These are phyloP conservation scores for Umbelopsis sp. DNA, from an alignment of 371 early-diverging fungal genomes.

Conservation along the genomic window DNA sequence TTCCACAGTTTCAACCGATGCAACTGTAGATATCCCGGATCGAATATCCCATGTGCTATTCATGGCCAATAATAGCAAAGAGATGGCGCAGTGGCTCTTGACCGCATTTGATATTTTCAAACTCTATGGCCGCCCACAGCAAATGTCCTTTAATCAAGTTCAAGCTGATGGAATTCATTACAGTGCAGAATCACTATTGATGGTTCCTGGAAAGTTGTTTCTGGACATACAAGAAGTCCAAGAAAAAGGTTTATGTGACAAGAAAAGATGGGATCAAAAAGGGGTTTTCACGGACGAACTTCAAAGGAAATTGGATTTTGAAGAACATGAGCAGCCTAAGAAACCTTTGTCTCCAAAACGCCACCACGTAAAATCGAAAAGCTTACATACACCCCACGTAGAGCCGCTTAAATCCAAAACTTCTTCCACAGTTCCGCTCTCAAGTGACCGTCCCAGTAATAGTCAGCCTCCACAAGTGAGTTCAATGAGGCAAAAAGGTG, in stretches of 20 bases:
- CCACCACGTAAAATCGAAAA: neutral
- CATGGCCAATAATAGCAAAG: slow-evolving; percentile 45
- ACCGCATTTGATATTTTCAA: slow-evolving; percentile 52
- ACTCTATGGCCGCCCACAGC: slow-evolving; percentile 49
- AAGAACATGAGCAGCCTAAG: neutral
- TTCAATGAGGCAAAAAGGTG: neutral
- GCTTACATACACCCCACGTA: neutral
- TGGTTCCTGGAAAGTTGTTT: slow-evolving; percentile 1
- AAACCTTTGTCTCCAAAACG: neutral
- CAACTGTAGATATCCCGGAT: slow-evolving; percentile 20
- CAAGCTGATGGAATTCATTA: slow-evolving; percentile 34
- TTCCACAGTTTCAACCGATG: slow-evolving; percentile 18
- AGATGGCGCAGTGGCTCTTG: slow-evolving; percentile 44
- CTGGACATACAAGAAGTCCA: slow-evolving; percentile 2
- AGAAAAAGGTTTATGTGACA: neutral
- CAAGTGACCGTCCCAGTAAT: neutral
- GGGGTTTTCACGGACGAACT: slow-evolving; percentile 1
- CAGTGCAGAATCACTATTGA: slow-evolving; percentile 32
- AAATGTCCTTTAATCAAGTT: slow-evolving; percentile 26
- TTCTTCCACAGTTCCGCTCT: neutral
- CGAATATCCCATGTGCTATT: slow-evolving; percentile 34
- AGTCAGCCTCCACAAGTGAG: neutral
- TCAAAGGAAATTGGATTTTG: neutral
- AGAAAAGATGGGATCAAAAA: slow-evolving; percentile 11
- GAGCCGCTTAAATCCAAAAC: neutral